Conservation (phyloP, 192 early-diverging fungal genomes). For the Coemansia sp. region DNA sequence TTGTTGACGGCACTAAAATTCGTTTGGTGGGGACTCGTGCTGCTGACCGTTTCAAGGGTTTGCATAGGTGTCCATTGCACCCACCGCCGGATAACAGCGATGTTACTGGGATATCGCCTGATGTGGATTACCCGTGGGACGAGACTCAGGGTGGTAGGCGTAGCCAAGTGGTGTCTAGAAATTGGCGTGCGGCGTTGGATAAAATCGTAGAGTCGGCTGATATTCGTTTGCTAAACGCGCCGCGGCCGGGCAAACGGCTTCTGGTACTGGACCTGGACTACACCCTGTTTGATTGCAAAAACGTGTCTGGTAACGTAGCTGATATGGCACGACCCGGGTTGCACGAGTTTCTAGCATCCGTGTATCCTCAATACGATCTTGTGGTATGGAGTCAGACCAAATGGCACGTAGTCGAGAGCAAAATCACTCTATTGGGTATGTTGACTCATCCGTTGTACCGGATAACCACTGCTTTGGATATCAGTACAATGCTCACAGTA, state of each 20-base stretch:
- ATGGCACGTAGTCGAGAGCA: slow-evolving; percentile 71
- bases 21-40: slow-evolving; percentile 42
- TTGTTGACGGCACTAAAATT: slow-evolving; percentile 26
- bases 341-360: slow-evolving; percentile 63
- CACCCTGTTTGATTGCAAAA: slow-evolving; percentile 74
- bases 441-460: slow-evolving; percentile 62
- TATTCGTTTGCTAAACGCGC: slow-evolving; percentile 34
- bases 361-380: slow-evolving; percentile 70
- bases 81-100: slow-evolving; percentile 3
- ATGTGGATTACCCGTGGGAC: slow-evolving; percentile 4
- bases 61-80: background rate
- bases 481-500: slow-evolving; percentile 69
- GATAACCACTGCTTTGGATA: slow-evolving; percentile 72
- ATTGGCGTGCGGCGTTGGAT: slow-evolving; percentile 13
- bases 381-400: slow-evolving; percentile 79
- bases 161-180: slow-evolving; percentile 19
- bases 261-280: slow-evolving; percentile 79
- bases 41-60: slow-evolving; percentile 18
- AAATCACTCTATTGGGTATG: slow-evolving; percentile 71
- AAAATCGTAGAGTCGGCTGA: slow-evolving; percentile 7
- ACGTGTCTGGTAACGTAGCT: slow-evolving; percentile 57
- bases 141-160: background rate
- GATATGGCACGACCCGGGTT: slow-evolving; percentile 65
- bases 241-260: slow-evolving; percentile 58
- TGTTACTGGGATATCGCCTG: slow-evolving; percentile 14